Percentiles rank a stretch among this genome's conserved stretches.
phyloP scores from a whole-genome alignment of 2,329 filamentous ascomycete species.

The Arthroderma sp. region DNA sequence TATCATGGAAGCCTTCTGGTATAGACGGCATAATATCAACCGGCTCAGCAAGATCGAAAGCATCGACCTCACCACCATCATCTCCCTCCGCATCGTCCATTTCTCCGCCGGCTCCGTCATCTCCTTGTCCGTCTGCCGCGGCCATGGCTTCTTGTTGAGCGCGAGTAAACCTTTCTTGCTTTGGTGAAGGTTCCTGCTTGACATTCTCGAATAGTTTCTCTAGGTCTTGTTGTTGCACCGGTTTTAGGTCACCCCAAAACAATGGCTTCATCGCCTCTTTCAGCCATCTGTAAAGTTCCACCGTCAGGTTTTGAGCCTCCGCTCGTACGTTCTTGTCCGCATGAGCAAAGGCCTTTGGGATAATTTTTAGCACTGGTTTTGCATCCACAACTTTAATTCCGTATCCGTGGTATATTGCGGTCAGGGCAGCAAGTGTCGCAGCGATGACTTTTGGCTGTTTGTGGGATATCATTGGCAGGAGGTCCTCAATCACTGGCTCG shows the following conservation, averaged over 20 bases:
- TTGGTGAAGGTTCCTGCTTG: constrained; percentile 73
- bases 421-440: constrained; percentile 61
- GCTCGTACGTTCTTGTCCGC: constrained; percentile 97
- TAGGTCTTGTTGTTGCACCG: constrained; percentile 85
- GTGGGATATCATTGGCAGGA: constrained; percentile 68
- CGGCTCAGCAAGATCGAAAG: constrained; percentile 68
- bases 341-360: constrained; percentile 87
- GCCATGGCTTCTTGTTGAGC: constrained; percentile 79
- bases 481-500: constrained; percentile 76
- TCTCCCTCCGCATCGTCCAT: constrained; percentile 49
- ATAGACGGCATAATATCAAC: constrained; percentile 76
- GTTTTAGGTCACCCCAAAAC: constrained; percentile 92
- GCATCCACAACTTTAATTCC: constrained; percentile 90
- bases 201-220: constrained; percentile 90
- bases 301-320: constrained; percentile 78
- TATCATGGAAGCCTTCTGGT: constrained; percentile 68
- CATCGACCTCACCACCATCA: constrained; percentile 57
- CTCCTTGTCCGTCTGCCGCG: constrained; percentile 48
- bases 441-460: constrained; percentile 85
- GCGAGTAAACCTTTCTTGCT: constrained; percentile 76
- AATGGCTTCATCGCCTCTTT: constrained; percentile 96
- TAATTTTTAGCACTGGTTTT: constrained; percentile 72
- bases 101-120: constrained; percentile 44
- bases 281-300: constrained; percentile 94
- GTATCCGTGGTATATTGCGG: constrained; percentile 79